Evolutionary conservation across 2,329 filamentous ascomycete genomes (phyloP).

Genomic region (Epichloe brachyelytri): DNA sequence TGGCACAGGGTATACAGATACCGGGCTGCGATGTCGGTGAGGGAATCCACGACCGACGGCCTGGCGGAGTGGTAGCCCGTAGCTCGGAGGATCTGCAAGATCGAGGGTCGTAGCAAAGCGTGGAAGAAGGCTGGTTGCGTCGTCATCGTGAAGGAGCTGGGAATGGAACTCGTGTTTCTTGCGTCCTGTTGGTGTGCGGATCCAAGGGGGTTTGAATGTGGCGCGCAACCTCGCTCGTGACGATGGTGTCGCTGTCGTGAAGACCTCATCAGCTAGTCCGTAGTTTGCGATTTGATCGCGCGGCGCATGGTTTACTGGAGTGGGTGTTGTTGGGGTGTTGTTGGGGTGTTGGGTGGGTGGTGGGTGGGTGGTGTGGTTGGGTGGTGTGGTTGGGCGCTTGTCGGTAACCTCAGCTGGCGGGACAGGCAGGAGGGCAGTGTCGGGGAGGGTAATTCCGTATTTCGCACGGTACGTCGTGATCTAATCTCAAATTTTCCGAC

Average conservation of each 20-base stretch:
- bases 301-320: conserved; percentile 16
- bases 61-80: conserved; percentile 78
- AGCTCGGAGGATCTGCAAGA: conserved; percentile 84
- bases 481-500: background rate
- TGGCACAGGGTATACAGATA: conserved; percentile 67
- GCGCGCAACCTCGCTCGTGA: conserved; percentile 9
- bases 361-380: too few species aligned
- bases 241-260: conserved; percentile 15
- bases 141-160: conserved; percentile 25
- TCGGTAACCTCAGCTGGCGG: too few species aligned
- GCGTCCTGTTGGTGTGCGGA: background rate
- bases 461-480: background rate
- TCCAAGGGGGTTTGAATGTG: background rate
- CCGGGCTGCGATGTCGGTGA: conserved; percentile 76
- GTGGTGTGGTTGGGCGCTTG: too few species aligned
- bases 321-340: too few species aligned
- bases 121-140: conserved; percentile 43
- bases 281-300: conserved; percentile 10
- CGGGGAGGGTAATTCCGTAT: background rate
- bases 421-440: background rate
- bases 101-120: conserved; percentile 70
- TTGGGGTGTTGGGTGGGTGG: too few species aligned
- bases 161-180: background rate
- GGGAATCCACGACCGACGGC: conserved; percentile 69
- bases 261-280: conserved; percentile 20